Conservation (phyloP, 768 basidiomycete genomes). For the Tylopilus sp. region DNA sequence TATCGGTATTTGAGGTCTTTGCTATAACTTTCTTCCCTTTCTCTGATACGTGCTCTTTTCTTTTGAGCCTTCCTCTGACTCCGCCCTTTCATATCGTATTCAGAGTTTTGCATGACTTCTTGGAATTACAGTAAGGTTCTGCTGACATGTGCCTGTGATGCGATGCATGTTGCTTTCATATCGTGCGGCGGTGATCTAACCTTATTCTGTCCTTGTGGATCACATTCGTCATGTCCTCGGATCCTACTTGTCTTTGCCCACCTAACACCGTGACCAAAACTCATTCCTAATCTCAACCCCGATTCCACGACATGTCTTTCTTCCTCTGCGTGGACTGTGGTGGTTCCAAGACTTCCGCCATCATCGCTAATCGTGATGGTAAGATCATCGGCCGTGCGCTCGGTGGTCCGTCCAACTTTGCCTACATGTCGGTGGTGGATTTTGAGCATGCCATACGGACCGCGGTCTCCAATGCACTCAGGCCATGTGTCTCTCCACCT, state of each 20-base stretch:
- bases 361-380: slow-evolving; percentile 57
- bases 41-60: too few relatives aligned
- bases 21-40: too few relatives aligned
- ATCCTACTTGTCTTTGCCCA: background rate
- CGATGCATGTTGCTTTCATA: too few relatives aligned
- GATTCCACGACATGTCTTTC: slow-evolving; percentile 42
- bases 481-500: slow-evolving; percentile 38
- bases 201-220: background rate
- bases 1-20: background rate
- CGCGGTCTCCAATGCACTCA: slow-evolving; percentile 55
- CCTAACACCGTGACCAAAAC: background rate
- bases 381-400: slow-evolving; percentile 61
- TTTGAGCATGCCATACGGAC: slow-evolving; percentile 53
- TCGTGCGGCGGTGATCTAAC: background rate
- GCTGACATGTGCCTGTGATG: too few relatives aligned
- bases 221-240: background rate
- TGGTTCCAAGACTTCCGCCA: slow-evolving; percentile 83
- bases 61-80: too few relatives aligned
- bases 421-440: slow-evolving; percentile 64
- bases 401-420: slow-evolving; percentile 82
- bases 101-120: too few relatives aligned
- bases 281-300: background rate
- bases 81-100: too few relatives aligned
- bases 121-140: too few relatives aligned
- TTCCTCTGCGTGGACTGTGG: slow-evolving; percentile 87